Evolutionary conservation across 2,329 filamentous ascomycete genomes (phyloP), one percentile per base, ranked within the genome.

Genomic region (Aspergillus ochraceoroseus): DNA sequence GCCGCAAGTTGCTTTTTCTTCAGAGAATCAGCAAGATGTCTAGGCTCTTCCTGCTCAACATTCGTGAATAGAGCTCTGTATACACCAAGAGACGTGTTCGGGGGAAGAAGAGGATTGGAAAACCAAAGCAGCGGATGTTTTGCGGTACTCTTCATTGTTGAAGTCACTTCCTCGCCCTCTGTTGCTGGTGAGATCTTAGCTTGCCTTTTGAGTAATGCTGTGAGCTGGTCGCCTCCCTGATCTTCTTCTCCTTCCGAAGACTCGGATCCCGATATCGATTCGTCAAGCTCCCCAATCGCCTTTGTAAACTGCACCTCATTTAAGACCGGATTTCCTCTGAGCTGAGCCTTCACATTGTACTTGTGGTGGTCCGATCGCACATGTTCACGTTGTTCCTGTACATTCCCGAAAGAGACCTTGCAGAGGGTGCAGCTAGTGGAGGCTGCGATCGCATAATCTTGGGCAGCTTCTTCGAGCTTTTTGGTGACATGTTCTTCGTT

Each of bases 271-370:
- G 88, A 95, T 9, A 94, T 92, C 1, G 92, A 96, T 70, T 98
- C 90, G 53, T 95, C 86, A 22, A 98, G 71, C 44, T 92, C 80
- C 23, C 81, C 87, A 5, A 96, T 74, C 5, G 95, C 74, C 59
- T 83, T 86, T 61, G 92, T 86, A 52, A 98, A 98, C 22, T 95
- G 88, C 5, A 60, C 63, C 58, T 98, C 92, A 1, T 79, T 78
- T 1, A 95, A 83, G 0, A 85, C 67, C 7, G 74, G 75, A 43
- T 75, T 73, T 0, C 86, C 86, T 32, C 87, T 80, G 41, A 95
- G 70, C 70, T 87, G 94, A 61, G 90, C 85, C 66, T 95, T 96
- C 46, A 96, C 68, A 61, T 98, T 98, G 68, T 95, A 98, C 50
- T 83, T 78, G 63, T 98, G 92, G 33, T 94, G 74, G 58, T 98